Conservation (phyloP, 2,329 filamentous ascomycete genomes). For the Cylindrodendrum hubeiense region DNA sequence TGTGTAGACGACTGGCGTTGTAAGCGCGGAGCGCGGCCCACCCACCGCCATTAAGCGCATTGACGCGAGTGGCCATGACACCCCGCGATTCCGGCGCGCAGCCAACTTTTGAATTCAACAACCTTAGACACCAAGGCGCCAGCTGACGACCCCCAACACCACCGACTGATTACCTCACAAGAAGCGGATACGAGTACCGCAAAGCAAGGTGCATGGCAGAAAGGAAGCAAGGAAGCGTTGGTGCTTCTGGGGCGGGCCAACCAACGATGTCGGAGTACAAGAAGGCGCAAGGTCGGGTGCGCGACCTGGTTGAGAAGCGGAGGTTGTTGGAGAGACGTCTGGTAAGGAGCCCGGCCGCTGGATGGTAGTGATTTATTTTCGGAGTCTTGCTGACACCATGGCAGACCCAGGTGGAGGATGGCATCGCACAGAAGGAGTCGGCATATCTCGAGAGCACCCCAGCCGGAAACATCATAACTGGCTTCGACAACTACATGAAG, state of each 20-base stretch:
- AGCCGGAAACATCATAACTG: conserved; percentile 94
- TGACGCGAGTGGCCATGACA: not conserved
- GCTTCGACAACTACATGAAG: conserved; percentile 99
- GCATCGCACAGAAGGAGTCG: conserved; percentile 85
- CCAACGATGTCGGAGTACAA: conserved; percentile 61
- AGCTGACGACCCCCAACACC: not conserved
- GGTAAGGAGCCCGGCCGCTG: conserved; percentile 40
- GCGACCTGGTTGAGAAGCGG: conserved; percentile 60
- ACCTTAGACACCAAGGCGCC: conserved; percentile 8
- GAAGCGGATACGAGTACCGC: not conserved
- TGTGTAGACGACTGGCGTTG: not conserved
- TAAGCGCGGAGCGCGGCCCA: not conserved
- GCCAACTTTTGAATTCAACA: conserved; percentile 19
- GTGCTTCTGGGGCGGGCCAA: conserved; percentile 44
- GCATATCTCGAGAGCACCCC: conserved; percentile 92
- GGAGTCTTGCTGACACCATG: conserved; percentile 27
- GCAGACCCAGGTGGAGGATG: conserved; percentile 73
- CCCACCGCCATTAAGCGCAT: conserved; percentile 13
- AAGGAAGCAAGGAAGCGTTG: conserved; percentile 42
- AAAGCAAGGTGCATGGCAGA: conserved; percentile 49
- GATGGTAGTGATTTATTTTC: conserved; percentile 55
- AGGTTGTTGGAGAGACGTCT: conserved; percentile 53
- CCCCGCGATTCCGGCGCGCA: conserved; percentile 26
- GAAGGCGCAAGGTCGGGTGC: conserved; percentile 62
- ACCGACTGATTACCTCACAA: not conserved